Percentiles rank a stretch among this genome's conserved stretches.
phyloP scores from a whole-genome alignment of 441 rosid genomes.

The Cnidoscolus chayamansa region DNA sequence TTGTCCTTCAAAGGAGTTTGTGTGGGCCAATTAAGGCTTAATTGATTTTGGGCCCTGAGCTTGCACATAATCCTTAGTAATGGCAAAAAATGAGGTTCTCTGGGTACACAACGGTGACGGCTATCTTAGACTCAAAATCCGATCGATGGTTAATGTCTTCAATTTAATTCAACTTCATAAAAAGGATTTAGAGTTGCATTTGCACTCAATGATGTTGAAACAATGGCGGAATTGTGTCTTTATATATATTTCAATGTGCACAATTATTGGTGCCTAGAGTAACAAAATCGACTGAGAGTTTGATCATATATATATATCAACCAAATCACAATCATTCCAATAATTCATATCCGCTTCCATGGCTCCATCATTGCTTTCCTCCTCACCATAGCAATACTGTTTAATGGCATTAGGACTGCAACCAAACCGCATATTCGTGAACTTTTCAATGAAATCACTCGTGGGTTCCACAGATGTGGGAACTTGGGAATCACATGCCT shows the following conservation, averaged over 20 bases:
- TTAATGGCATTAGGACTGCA: neutral
- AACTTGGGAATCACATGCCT: neutral
- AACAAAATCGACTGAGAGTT: no score
- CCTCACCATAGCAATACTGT: neutral
- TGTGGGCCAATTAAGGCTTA: neutral
- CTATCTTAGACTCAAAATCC: no score
- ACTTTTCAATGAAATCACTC: neutral
- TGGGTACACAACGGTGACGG: no score
- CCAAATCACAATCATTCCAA: slow-evolving; percentile 5
- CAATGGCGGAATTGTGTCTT: no score
- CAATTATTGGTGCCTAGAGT: no score
- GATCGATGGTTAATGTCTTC: no score
- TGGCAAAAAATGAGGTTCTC: no score
- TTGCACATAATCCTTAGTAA: no score
- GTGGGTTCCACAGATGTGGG: neutral
- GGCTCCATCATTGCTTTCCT: neutral
- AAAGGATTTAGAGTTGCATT: no score
- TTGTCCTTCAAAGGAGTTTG: neutral
- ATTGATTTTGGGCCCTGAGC: neutral
- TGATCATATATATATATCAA: neutral
- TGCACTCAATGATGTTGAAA: no score
- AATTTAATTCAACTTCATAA: no score
- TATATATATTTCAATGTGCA: no score
- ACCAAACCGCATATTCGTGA: neutral
- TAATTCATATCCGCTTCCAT: neutral